Conservation (phyloP, 371 early-diverging fungal genomes). For the Zychaea mexicana region DNA sequence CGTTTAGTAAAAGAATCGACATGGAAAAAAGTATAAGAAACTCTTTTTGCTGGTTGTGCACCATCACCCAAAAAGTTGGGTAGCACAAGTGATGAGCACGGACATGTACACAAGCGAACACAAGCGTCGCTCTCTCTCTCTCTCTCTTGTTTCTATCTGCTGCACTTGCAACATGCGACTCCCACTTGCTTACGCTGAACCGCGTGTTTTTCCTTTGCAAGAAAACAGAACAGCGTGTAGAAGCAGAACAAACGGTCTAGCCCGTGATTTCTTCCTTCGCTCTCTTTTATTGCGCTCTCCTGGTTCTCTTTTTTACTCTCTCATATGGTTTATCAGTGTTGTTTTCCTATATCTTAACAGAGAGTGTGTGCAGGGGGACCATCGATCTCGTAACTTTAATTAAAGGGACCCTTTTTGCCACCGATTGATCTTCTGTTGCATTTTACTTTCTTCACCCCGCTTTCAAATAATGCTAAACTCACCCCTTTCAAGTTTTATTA, state of each 20-base stretch:
- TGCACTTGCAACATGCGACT: slow-evolving; percentile 5
- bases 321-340: too few species aligned
- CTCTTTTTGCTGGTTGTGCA: too few species aligned
- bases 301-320: not conserved
- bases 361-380: too few species aligned
- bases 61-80: not conserved
- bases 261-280: not conserved
- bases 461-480: too few species aligned
- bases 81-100: not conserved
- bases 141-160: too few species aligned
- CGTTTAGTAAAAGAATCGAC: not conserved
- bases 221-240: not conserved
- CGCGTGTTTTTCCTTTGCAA: slow-evolving; percentile 5
- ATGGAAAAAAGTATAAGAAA: not conserved
- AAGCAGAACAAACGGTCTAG: slow-evolving; percentile 1
- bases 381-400: too few species aligned
- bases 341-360: too few species aligned
- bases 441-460: too few species aligned
- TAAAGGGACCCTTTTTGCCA: too few species aligned
- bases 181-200: slow-evolving; percentile 1
- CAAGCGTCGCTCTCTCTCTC: not conserved
- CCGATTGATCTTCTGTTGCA: too few species aligned
- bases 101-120: not conserved
- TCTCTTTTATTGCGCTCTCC: not conserved
- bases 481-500: too few species aligned